Evolutionary conservation across 306 rosid species (phyloP).

Genomic region (Inga laurina): DNA sequence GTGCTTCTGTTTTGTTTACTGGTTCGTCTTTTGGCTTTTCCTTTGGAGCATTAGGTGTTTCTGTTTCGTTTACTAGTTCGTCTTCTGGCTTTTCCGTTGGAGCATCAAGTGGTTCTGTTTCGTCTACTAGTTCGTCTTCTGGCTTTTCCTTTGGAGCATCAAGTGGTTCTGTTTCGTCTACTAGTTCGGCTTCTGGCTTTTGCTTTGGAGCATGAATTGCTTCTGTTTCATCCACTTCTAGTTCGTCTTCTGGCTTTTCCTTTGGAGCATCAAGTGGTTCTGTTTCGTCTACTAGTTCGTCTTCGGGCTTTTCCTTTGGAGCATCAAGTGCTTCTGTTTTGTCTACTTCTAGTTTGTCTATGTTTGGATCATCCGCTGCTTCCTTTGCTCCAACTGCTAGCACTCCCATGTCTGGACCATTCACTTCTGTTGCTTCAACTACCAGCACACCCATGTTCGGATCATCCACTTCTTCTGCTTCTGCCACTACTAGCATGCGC

Average conservation of each 20-base stretch:
- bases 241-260: conserved; percentile 39
- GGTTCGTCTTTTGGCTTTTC: no score
- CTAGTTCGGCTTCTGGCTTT: no score
- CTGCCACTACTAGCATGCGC: neutral
- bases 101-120: conserved; percentile 30
- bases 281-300: conserved; percentile 34
- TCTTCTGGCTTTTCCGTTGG: no score
- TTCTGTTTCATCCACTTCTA: conserved; percentile 47
- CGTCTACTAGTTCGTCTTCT: conserved; percentile 33
- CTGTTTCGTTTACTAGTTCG: no score
- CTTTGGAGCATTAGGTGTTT: neutral
- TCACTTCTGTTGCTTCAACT: neutral
- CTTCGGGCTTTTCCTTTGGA: neutral
- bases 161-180: no score
- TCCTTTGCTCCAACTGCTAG: neutral
- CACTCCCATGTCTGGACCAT: conserved; percentile 4
- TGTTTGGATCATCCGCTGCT: conserved; percentile 42
- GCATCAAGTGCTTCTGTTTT: conserved; percentile 37
- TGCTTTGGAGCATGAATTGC: no score
- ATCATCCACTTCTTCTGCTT: conserved; percentile 38
- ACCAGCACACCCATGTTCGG: conserved; percentile 47
- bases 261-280: conserved; percentile 46
- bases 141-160: neutral
- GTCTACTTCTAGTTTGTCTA: conserved; percentile 33
- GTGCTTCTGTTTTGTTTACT: conserved; percentile 46